Evolutionary conservation across 225 moss, liverwort and hornwort genomes (phyloP).

Genomic region (Pseudoscleropodium purum): DNA sequence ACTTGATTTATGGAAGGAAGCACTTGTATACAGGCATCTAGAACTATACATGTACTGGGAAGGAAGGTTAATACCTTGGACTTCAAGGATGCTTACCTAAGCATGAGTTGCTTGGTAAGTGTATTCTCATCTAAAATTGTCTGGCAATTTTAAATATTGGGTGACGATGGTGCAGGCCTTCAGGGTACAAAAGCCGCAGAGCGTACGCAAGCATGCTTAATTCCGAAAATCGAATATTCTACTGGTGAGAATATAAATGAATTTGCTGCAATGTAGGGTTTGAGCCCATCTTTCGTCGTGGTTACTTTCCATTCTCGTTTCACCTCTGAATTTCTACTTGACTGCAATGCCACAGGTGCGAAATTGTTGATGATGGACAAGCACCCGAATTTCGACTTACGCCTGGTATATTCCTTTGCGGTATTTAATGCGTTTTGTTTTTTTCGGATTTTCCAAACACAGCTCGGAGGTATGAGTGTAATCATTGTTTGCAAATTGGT

Average conservation of each 20-base stretch:
- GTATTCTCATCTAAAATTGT: not conserved
- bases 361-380: conserved; percentile 92
- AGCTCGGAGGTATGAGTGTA: not conserved
- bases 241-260: conserved; percentile 42
- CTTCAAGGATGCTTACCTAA: not conserved
- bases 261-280: not conserved
- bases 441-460: not conserved
- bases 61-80: not conserved
- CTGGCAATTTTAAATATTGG: not conserved
- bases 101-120: not conserved
- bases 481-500: not conserved
- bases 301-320: not conserved
- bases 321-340: not conserved
- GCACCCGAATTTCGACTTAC: conserved; percentile 86
- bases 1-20: not conserved
- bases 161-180: conserved; percentile 56
- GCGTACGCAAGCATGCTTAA: conserved; percentile 92
- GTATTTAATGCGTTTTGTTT: not conserved
- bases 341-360: conserved; percentile 48
- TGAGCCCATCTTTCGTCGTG: not conserved
- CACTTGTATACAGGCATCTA: not conserved
- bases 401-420: conserved; percentile 47
- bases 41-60: not conserved
- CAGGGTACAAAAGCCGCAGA: conserved; percentile 73
- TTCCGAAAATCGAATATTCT: conserved; percentile 87